Percentiles rank a stretch among this genome's conserved stretches.
These are phyloP conservation scores for Paracoccidioides lutzii DNA, from an alignment of 2,329 filamentous ascomycete genomes.

Conservation along the genomic window DNA sequence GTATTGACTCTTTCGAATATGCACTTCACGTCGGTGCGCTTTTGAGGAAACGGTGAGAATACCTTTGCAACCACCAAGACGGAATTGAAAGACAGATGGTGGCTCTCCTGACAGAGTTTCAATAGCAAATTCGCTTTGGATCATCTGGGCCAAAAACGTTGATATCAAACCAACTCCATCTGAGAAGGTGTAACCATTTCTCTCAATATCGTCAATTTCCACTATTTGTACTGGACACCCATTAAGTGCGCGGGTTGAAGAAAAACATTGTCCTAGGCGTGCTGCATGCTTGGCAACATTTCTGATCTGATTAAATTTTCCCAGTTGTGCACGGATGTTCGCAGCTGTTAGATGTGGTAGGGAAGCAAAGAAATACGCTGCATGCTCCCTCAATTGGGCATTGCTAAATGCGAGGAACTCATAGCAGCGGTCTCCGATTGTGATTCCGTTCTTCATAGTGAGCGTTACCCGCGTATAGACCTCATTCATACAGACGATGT, in stretches of 20 bases:
- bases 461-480: slow-evolving; percentile 62
- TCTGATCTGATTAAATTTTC: slow-evolving; percentile 65
- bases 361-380: slow-evolving; percentile 83
- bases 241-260: slow-evolving; percentile 67
- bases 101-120: slow-evolving; percentile 39
- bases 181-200: slow-evolving; percentile 61
- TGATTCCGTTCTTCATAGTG: slow-evolving; percentile 63
- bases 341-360: slow-evolving; percentile 54
- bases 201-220: slow-evolving; percentile 55
- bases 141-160: slow-evolving; percentile 56
- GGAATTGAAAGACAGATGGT: slow-evolving; percentile 83
- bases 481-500: slow-evolving; percentile 49
- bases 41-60: slow-evolving; percentile 65
- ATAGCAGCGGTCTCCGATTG: slow-evolving; percentile 67
- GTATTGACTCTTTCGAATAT: slow-evolving; percentile 70
- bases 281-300: slow-evolving; percentile 83
- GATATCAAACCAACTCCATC: slow-evolving; percentile 96
- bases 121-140: slow-evolving; percentile 56
- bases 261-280: slow-evolving; percentile 87
- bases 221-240: slow-evolving; percentile 47
- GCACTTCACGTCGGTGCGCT: slow-evolving; percentile 53
- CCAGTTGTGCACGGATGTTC: slow-evolving; percentile 76
- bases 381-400: slow-evolving; percentile 83
- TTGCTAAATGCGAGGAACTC: slow-evolving; percentile 91
- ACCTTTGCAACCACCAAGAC: slow-evolving; percentile 84